phyloP scores from a whole-genome alignment of 192 early-diverging fungal genomes.

The Backusella macrospora region DNA sequence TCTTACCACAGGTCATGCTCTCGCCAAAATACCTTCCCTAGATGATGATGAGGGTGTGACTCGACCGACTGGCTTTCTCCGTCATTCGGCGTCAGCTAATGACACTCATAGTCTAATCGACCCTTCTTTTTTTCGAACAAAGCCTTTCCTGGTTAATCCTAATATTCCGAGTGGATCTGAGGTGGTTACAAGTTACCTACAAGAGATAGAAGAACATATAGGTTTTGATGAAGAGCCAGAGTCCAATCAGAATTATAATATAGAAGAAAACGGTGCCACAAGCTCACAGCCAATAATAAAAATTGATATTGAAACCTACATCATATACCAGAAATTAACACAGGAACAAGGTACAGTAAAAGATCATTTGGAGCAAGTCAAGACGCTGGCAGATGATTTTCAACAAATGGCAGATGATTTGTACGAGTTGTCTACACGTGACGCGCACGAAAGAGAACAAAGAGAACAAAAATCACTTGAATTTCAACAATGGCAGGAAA shows the following conservation, averaged over 20 bases:
- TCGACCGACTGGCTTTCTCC: neutral
- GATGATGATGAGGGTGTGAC: neutral
- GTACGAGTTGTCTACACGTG: neutral
- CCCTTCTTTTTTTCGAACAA: neutral
- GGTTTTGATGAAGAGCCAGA: neutral
- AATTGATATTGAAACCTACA: neutral
- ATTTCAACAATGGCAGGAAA: conserved; percentile 1
- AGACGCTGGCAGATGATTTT: conserved; percentile 5
- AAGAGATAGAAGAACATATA: neutral
- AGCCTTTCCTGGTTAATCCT: neutral
- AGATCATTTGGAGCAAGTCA: conserved; percentile 1
- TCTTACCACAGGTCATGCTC: neutral
- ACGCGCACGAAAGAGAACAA: neutral
- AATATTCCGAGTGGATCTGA: neutral
- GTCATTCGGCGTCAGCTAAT: conserved; percentile 9
- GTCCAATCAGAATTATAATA: neutral
- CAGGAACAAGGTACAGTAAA: neutral
- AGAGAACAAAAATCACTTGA: neutral
- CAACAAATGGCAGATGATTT: conserved; percentile 5
- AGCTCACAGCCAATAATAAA: neutral
- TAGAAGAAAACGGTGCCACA: neutral
- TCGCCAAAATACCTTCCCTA: neutral
- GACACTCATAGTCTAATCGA: neutral
- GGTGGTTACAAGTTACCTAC: neutral
- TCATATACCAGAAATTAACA: neutral